Evolutionary conservation across 352 stramenopile genomes (phyloP).

Genomic region (Globisporangium irregulare): DNA sequence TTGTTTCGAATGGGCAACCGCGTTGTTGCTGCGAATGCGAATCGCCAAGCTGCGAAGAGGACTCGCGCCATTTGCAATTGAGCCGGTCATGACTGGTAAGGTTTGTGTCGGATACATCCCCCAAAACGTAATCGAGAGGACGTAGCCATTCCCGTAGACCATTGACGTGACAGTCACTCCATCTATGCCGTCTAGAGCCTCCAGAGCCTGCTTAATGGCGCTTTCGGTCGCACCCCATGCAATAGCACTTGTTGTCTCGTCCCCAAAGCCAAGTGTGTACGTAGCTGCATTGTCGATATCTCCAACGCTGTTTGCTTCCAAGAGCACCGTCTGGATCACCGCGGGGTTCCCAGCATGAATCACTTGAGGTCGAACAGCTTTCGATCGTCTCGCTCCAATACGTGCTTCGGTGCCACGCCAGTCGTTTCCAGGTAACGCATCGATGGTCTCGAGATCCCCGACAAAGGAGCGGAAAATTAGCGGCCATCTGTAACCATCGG

Average conservation of each 20-base stretch:
- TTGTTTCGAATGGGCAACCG: conserved; percentile 50
- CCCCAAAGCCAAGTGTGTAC: conserved; percentile 54
- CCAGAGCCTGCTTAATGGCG: conserved; percentile 38
- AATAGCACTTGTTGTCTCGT: conserved; percentile 39
- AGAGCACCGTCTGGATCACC: conserved; percentile 46
- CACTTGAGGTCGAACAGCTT: conserved; percentile 33
- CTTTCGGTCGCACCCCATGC: conserved; percentile 28
- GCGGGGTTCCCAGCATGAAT: conserved; percentile 54
- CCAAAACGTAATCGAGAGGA: conserved; percentile 89
- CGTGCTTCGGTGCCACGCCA: conserved; percentile 54
- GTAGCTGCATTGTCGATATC: conserved; percentile 28
- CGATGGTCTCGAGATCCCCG: conserved; percentile 49
- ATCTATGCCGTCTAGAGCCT: conserved; percentile 47
- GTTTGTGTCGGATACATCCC: conserved; percentile 61
- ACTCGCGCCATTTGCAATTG: conserved; percentile 21
- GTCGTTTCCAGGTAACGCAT: conserved; percentile 54
- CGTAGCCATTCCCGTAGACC: conserved; percentile 44
- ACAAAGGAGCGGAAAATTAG: conserved; percentile 71
- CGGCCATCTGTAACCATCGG: conserved; percentile 55
- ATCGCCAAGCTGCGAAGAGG: conserved; percentile 27
- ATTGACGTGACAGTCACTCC: conserved; percentile 48
- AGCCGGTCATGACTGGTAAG: conserved; percentile 38
- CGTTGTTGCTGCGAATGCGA: conserved; percentile 46
- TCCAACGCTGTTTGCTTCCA: conserved; percentile 32
- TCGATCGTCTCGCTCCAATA: conserved; percentile 42